These are phyloP conservation scores for Hemisphaericaspora nanyangensis DNA, from an alignment of 805 yeast species.

Conservation along the genomic window DNA sequence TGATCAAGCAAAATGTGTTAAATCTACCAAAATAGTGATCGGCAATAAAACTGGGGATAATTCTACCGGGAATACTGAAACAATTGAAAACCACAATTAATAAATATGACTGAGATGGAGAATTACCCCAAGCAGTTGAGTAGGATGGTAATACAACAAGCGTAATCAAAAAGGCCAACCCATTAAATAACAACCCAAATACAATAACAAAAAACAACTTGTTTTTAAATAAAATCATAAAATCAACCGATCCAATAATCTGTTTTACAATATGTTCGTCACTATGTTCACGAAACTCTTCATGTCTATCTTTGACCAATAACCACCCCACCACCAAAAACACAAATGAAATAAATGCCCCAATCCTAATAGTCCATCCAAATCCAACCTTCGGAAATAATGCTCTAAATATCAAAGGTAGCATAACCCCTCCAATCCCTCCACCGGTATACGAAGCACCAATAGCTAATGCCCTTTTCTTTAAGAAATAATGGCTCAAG, in stretches of 20 bases:
- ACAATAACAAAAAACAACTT: constrained; percentile 19
- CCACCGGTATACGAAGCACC: constrained; percentile 29
- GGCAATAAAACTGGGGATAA: constrained; percentile 21
- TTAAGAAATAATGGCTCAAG: constrained; percentile 21
- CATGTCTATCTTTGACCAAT: constrained; percentile 18
- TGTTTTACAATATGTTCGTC: constrained; percentile 10
- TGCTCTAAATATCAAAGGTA: constrained; percentile 23
- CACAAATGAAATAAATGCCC: constrained; percentile 18
- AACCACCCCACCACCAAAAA: constrained; percentile 13
- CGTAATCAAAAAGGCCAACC: constrained; percentile 25
- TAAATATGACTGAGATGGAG: constrained; percentile 15
- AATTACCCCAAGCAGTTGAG: constrained; percentile 21
- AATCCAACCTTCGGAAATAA: constrained; percentile 26
- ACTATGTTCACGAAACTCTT: constrained; percentile 9
- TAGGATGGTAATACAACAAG: constrained; percentile 22
- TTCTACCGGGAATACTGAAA: constrained; percentile 24
- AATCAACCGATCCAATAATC: constrained; percentile 20
- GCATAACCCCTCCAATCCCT: constrained; percentile 27
- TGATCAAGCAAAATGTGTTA: constrained; percentile 18
- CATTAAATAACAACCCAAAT: constrained; percentile 23
- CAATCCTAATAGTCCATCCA: constrained; percentile 27
- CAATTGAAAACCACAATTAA: constrained; percentile 21
- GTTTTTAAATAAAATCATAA: constrained; percentile 20
- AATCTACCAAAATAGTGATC: constrained; percentile 22
- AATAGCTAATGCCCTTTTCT: constrained; percentile 22